Conservation (phyloP, 139 green algal genomes). For the Ettlia oleoabundans region DNA sequence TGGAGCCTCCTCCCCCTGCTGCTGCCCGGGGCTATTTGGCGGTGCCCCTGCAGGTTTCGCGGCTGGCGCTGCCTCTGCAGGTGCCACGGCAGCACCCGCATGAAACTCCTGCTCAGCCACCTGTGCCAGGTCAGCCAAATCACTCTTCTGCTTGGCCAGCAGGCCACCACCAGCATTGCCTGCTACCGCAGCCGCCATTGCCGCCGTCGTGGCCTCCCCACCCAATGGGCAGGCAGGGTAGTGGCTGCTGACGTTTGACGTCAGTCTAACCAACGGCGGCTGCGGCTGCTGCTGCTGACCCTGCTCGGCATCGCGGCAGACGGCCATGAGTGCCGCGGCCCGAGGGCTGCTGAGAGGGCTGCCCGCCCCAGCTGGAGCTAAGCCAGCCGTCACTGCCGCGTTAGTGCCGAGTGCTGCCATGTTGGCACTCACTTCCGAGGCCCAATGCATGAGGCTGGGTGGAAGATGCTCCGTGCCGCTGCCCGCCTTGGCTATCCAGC, state of each 20-base stretch:
- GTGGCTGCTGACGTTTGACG: background rate
- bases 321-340: background rate
- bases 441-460: background rate
- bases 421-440: background rate
- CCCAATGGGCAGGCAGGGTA: background rate
- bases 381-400: background rate
- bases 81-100: background rate
- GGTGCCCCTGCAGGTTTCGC: background rate
- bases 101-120: background rate
- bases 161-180: background rate
- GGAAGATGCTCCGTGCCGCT: background rate
- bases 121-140: conserved; percentile 1
- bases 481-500: background rate
- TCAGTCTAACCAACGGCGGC: background rate
- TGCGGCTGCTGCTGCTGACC: background rate
- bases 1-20: background rate
- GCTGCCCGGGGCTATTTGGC: background rate
- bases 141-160: background rate
- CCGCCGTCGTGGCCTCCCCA: background rate
- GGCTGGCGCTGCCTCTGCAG: background rate
- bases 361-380: background rate
- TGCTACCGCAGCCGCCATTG: background rate
- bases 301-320: background rate
- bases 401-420: background rate
- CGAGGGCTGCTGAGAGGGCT: background rate